Percentiles rank a stretch among this genome's conserved stretches.
Evolutionary conservation across 2,329 filamentous ascomycete genomes (phyloP).

Genomic region (Ascochyta viciae-villosae): DNA sequence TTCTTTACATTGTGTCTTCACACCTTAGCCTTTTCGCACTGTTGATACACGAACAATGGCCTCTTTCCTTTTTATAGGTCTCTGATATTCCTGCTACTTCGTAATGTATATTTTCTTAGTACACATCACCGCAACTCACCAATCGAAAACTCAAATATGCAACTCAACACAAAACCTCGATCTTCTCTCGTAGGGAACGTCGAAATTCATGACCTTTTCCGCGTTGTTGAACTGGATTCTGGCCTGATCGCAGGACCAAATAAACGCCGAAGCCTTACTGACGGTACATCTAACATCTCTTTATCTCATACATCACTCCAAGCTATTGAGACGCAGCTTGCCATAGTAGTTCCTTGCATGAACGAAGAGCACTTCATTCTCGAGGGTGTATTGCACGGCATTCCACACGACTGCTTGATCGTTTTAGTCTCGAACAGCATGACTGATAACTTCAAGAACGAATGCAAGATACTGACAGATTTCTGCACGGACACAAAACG

Average conservation of each 20-base stretch:
- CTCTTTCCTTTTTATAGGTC: background rate
- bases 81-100: background rate
- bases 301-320: slow-evolving; percentile 14
- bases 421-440: slow-evolving; percentile 26
- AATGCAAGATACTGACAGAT: slow-evolving; percentile 9
- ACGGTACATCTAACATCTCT: background rate
- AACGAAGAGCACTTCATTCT: slow-evolving; percentile 22
- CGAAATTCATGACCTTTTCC: slow-evolving; percentile 15
- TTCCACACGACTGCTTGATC: slow-evolving; percentile 22
- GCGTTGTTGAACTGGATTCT: slow-evolving; percentile 22
- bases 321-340: slow-evolving; percentile 17
- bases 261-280: background rate
- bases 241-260: background rate
- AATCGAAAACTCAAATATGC: background rate
- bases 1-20: background rate
- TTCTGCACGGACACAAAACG: slow-evolving; percentile 13
- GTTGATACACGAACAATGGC: background rate
- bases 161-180: background rate
- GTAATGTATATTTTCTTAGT: background rate
- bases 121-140: background rate
- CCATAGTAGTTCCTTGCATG: slow-evolving; percentile 25
- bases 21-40: background rate
- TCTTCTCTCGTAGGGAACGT: slow-evolving; percentile 15
- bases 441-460: slow-evolving; percentile 9
- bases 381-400: slow-evolving; percentile 22